Percentiles rank a stretch among this genome's conserved stretches.
These are phyloP conservation scores for Chloroidium sp. DNA, from an alignment of 163 green algal species.

Conservation along the genomic window DNA sequence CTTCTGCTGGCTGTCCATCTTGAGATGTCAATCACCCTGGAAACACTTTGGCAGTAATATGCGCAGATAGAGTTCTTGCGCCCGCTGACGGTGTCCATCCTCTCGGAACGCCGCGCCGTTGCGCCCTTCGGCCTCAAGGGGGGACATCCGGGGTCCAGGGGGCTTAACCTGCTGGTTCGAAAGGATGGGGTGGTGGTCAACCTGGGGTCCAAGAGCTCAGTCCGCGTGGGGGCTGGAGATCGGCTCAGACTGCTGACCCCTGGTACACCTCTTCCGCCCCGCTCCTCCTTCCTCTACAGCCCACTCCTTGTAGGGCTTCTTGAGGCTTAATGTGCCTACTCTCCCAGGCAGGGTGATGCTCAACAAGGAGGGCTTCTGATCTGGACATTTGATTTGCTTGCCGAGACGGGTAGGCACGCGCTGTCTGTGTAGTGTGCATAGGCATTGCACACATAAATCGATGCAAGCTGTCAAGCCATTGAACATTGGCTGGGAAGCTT, in stretches of 20 bases:
- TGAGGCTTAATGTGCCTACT: background rate
- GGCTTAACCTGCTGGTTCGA: constrained; percentile 69
- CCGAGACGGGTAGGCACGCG: background rate
- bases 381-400: background rate
- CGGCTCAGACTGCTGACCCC: constrained; percentile 63
- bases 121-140: constrained; percentile 72
- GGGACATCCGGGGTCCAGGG: constrained; percentile 38
- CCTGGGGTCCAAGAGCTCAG: constrained; percentile 66
- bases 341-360: background rate
- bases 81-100: constrained; percentile 70
- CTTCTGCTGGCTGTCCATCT: background rate
- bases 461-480: no score
- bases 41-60: background rate
- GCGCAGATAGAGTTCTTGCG: constrained; percentile 80
- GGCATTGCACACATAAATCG: background rate
- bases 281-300: background rate
- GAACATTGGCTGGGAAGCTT: no score
- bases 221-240: constrained; percentile 50
- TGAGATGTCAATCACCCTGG: background rate
- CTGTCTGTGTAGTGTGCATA: background rate
- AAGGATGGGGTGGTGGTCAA: constrained; percentile 45
- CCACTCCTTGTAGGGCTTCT: background rate
- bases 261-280: constrained; percentile 16
- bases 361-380: background rate
- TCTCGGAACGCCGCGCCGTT: constrained; percentile 69